Evolutionary conservation across 148 eudicot species (phyloP), one percentile per base, ranked within the genome.

Genomic region (Camellia lanceoleosa): DNA sequence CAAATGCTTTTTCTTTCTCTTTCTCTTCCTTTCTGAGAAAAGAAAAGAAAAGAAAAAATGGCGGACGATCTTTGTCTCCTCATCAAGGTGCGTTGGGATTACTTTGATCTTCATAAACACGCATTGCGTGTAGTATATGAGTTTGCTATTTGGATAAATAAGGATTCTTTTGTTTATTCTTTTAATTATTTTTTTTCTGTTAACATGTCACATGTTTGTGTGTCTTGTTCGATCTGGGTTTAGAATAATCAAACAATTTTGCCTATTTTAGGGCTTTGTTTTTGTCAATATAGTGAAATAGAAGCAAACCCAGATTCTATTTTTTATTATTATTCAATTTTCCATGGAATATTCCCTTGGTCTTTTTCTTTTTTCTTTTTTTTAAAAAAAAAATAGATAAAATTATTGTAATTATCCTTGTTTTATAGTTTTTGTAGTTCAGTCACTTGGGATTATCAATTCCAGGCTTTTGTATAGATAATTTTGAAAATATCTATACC

Each of bases 61-160:
- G 83, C 82, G 9, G 88, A 89, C 41, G 83, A 76, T 85, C 88
- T 83, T 76, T 78, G 84, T 71, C 60, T 82, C 71, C 65, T 85
- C 73, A 16, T 67, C 51, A 86, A 82, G 89, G 91, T 90, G 54
- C 38, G 60, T 49, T 79, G 70, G 42, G 46, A 60, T 54, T 58
- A 10, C 1, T 13, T 56, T 52, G 52, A 51, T 52, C 47, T 52
- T 49, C 54, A 5, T 55, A 12, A 7, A 15, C n/a, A 16, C 46
- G 52, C 78, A 19, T 4, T 18, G 10, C 7, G 66, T 76, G 63
- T 54, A 43, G n/a, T 59, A 66, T 52, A 49, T 11, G 19, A 19
- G 41, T 41, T 23, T 14, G 49, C 5, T 66, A 23, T 30, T 74
- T 74, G 51, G 49, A 63, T 74, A 6, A 52, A 30, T 30, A 80